A percentile compares a stretch with the other conserved stretches of the same genome.
These are phyloP conservation scores for Wallacemonas rigidus DNA, from an alignment of 208 protist species.

Conservation along the genomic window DNA sequence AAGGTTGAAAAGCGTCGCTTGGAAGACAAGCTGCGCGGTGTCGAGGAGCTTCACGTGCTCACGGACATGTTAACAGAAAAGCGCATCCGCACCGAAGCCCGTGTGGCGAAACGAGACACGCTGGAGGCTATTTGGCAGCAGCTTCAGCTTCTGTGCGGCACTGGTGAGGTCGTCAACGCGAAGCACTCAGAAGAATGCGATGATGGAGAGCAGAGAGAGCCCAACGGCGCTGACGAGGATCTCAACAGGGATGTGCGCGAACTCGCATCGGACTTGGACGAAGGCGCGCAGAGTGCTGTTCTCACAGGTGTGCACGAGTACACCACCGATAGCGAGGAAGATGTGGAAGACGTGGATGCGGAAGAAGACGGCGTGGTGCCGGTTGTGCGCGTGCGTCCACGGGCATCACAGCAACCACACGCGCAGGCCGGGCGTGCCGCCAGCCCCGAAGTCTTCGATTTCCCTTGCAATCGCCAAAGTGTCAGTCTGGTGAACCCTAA, in stretches of 20 bases:
- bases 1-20: conserved; percentile 25
- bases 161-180: too few relatives aligned
- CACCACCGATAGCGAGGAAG: not conserved
- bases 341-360: conserved; percentile 3
- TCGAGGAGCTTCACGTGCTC: conserved; percentile 64
- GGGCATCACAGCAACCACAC: not conserved
- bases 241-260: conserved; percentile 1
- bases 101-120: conserved; percentile 32
- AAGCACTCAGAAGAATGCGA: too few relatives aligned
- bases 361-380: not conserved
- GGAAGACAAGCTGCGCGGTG: conserved; percentile 37
- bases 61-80: conserved; percentile 59
- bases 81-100: conserved; percentile 37
- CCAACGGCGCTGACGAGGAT: not conserved
- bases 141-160: conserved; percentile 31
- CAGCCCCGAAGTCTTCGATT: conserved; percentile 9
- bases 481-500: conserved; percentile 8
- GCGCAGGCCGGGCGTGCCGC: not conserved
- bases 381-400: too few relatives aligned
- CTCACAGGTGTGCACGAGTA: not conserved
- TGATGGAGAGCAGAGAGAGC: too few relatives aligned
- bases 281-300: not conserved
- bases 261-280: not conserved
- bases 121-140: conserved; percentile 41
- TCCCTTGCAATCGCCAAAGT: conserved; percentile 11